phyloP scores from a whole-genome alignment of 1,284 basidiomycete species.

The Naganishia sp. region DNA sequence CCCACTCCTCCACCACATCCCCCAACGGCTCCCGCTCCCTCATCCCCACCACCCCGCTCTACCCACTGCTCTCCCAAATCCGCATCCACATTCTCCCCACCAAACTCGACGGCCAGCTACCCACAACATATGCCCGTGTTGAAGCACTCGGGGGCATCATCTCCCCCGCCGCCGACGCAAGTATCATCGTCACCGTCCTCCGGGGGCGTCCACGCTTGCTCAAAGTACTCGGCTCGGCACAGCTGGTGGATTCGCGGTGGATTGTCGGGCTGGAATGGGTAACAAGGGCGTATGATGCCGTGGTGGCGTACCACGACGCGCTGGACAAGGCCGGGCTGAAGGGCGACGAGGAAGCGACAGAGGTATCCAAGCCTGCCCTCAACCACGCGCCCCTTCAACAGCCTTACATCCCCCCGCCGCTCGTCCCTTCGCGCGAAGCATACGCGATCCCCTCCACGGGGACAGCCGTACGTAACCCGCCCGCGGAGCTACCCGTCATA shows the following conservation, averaged over 20 bases:
- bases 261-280: conserved; percentile 42
- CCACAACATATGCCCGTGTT: conserved; percentile 37
- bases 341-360: too few relatives aligned
- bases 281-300: conserved; percentile 38
- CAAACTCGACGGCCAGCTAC: conserved; percentile 42
- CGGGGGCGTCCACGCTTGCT: conserved; percentile 45
- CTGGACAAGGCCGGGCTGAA: not conserved
- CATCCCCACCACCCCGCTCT: conserved; percentile 18
- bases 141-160: conserved; percentile 47
- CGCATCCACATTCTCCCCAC: conserved; percentile 48
- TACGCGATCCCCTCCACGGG: conserved; percentile 5
- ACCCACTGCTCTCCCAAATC: conserved; percentile 46
- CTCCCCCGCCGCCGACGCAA: conserved; percentile 37
- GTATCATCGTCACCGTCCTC: conserved; percentile 45
- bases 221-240: conserved; percentile 39
- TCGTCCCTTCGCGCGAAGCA: not conserved
- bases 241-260: conserved; percentile 36
- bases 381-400: too few relatives aligned
- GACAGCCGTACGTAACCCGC: not conserved
- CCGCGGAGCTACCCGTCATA: conserved; percentile 1
- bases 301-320: conserved; percentile 34
- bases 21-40: conserved; percentile 2
- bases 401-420: conserved; percentile 8
- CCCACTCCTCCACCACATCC: conserved; percentile 14
- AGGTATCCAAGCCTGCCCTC: too few relatives aligned